phyloP scores from a whole-genome alignment of 164 flowering plant genomes.

The Akebia trifoliata region DNA sequence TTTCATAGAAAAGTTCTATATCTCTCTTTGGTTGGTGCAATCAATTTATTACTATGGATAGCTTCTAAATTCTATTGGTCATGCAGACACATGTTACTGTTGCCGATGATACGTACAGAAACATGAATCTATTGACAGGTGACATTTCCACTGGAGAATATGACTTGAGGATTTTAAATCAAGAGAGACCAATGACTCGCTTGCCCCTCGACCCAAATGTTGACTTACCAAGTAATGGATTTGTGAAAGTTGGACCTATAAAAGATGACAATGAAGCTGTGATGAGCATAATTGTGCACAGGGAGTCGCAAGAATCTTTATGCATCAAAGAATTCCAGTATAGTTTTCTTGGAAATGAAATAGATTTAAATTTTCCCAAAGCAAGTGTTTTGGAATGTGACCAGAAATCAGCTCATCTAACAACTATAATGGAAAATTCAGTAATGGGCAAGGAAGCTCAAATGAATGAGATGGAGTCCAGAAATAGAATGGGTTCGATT shows the following conservation, averaged over 20 bases:
- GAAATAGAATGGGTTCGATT: constrained; percentile 2
- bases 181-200: constrained; percentile 2
- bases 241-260: constrained; percentile 7
- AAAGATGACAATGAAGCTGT: constrained; percentile 7
- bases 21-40: not conserved
- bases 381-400: constrained; percentile 4
- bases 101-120: constrained; percentile 14
- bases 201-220: constrained; percentile 12
- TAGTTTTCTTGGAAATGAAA: not conserved
- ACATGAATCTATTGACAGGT: constrained; percentile 8
- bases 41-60: not conserved
- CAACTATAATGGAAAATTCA: constrained; percentile 2
- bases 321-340: not conserved
- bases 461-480: not conserved
- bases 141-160: constrained; percentile 1
- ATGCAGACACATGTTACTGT: constrained; percentile 18
- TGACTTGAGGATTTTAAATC: constrained; percentile 6
- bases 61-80: not conserved
- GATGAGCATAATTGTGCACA: constrained; percentile 5
- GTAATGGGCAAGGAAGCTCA: constrained; percentile 1
- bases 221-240: constrained; percentile 1
- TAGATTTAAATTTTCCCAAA: constrained; percentile 6
- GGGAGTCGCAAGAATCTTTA: constrained; percentile 8
- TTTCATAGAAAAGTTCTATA: not conserved
- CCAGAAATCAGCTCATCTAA: constrained; percentile 3